Evolutionary conservation across 192 early-diverging fungal genomes (phyloP), one percentile per base, ranked within the genome.

Genomic region (Mortierella hygrophila): DNA sequence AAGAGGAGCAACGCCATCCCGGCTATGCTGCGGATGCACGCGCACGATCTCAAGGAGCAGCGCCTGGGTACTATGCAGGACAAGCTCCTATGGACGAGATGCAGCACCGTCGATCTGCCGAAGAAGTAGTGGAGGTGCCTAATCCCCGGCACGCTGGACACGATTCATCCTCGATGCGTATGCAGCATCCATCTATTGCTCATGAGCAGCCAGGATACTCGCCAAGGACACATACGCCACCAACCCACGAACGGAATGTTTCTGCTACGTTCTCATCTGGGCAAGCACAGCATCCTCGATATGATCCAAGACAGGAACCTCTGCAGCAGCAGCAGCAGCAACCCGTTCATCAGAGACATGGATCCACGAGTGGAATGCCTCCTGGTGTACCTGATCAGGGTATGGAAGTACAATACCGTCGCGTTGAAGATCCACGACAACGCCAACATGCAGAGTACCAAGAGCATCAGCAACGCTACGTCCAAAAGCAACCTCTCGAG

Each of bases 391-490:
- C 20, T 5, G 23, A 55, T 8, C 57, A 54, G 16, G 37, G 21
- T 1, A 47, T 49, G 44, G 78, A 80, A 42, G 57, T 65, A 46
- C 71, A 55, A 11, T 41, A 49, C 26, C 57, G 23, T 20, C 72
- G 55, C 46, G 15, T 20, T 4, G 60, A 80, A 32, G 75, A 77
- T 20, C 54, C 32, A 26, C 81, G 65, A 42, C 75, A 77, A 7
- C 57, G 69, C 26, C 73, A 74, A 18, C 80, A 71, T 40, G 42
- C 26, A 29, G 75, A 82, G 8, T 72, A 74, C 37, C 75, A 77
- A 54, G 54, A 72, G 3, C 75, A 77, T 9, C 68, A 77, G 35
- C 47, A 74, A 16, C 80, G 69, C 10, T 60, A 60, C 44, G 11
- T 52, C 11, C 72, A 81, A 65, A 37, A 70, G 32, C 76, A 78